Conservation (phyloP, 495 filamentous ascomycete genomes). For the Terfezia claveryi region DNA sequence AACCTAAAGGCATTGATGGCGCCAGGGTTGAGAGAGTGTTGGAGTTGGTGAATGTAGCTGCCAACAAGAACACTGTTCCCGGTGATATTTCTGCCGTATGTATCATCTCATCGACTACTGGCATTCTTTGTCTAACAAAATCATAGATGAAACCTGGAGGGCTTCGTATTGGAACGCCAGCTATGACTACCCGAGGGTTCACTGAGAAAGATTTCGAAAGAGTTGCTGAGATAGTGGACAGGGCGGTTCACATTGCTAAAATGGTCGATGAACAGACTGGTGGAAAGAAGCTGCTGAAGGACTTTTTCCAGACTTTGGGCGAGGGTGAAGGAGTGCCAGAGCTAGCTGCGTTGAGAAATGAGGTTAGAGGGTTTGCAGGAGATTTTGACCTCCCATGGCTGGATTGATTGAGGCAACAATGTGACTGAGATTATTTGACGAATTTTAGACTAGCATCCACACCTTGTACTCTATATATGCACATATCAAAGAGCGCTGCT, state of each 20-base stretch:
- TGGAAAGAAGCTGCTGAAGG: slow-evolving; percentile 65
- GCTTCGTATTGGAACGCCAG: slow-evolving; percentile 77
- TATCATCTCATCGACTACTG: not conserved
- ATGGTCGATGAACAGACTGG: slow-evolving; percentile 57
- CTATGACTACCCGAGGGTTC: slow-evolving; percentile 94
- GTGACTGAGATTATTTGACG: too few species aligned
- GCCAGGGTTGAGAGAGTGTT: slow-evolving; percentile 85
- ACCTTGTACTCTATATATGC: too few species aligned
- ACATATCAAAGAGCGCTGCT: too few species aligned
- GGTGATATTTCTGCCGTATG: slow-evolving; percentile 61
- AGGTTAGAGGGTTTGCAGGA: slow-evolving; percentile 90
- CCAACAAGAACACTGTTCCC: slow-evolving; percentile 97
- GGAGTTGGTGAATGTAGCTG: slow-evolving; percentile 82
- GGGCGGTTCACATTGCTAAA: slow-evolving; percentile 65
- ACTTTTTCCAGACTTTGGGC: slow-evolving; percentile 63
- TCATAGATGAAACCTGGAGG: slow-evolving; percentile 56
- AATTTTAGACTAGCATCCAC: too few species aligned
- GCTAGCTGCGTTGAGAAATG: slow-evolving; percentile 64
- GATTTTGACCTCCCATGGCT: slow-evolving; percentile 76
- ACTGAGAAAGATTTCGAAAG: slow-evolving; percentile 65
- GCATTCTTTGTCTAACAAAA: not conserved
- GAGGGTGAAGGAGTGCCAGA: slow-evolving; percentile 66
- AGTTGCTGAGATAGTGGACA: slow-evolving; percentile 84
- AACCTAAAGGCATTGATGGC: slow-evolving; percentile 73
- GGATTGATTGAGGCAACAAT: not conserved